Base-by-base conservation (phyloP, 495 filamentous ascomycete genomes). In the Penicillium lividum region DNA sequence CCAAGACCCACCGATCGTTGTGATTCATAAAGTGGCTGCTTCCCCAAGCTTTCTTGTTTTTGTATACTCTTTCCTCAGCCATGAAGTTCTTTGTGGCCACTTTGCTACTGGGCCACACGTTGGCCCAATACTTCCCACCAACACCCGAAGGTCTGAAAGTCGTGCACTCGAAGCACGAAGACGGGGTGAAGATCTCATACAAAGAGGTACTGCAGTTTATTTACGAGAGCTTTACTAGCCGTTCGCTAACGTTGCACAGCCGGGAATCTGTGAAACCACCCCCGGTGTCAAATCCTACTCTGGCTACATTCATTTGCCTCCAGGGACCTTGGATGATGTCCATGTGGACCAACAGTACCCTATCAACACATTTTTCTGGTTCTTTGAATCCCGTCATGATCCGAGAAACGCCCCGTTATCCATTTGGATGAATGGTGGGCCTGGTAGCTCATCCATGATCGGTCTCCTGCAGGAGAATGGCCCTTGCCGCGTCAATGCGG, bases 381-480 rank as follows among this genome's bases (percentile, higher is more conserved):
- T 77, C 50, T 79, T 79, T 34, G 77, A 79, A 46, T 62, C 76
- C 7, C 64, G 77, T 6, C 70, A 77, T 50, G 71, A 79, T 53
- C 77, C 78, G 4, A 65, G 65, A 25, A 82, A 77, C 56, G 81
- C 80, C 3, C 80, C 81, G 0, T 57, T 84, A 8, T 71, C 79
- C 28, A 77, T 80, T 33, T 84, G 81, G 81, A 82, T 79, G 70
- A 81, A 83, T 57, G 70, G 77, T 28, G 86, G 85, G 0, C 84
- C 85, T 0, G 85, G 85, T 15, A 80, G 76, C 43, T 80, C 77
- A 3, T 81, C 77, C 1, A 82, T 87, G 78, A 82, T 86, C 55
- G 86, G 85, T 13, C 68, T 88, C 8, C 79, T 89, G 61, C 72
- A 84, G 58, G 85, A 88, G 63, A 83, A 84, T 63, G 86, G 85